phyloP scores from a whole-genome alignment of 257 asterid species.

The Solanum microdontum region DNA sequence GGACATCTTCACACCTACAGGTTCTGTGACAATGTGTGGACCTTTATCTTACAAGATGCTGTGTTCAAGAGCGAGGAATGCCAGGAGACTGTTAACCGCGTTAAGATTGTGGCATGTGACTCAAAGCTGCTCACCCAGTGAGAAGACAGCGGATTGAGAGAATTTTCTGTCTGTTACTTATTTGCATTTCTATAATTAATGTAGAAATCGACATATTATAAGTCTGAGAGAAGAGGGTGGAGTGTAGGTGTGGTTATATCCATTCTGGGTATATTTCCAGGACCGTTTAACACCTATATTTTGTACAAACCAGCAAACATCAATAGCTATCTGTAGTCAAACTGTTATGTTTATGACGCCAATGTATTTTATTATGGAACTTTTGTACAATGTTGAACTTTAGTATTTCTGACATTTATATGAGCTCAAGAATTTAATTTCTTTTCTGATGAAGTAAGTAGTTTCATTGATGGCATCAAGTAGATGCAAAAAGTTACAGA shows the following conservation, averaged over 20 bases:
- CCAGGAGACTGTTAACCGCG: conserved; percentile 53
- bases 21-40: conserved; percentile 94
- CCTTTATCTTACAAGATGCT: conserved; percentile 87
- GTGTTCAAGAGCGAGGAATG: conserved; percentile 63
- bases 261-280: conserved; percentile 8
- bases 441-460: neutral
- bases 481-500: neutral
- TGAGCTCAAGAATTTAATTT: neutral
- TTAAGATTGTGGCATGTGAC: conserved; percentile 89
- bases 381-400: neutral
- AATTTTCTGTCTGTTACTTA: neutral
- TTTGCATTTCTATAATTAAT: conserved; percentile 9
- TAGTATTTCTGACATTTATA: neutral
- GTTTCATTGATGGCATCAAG: neutral
- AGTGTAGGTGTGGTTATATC: conserved; percentile 1
- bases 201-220: neutral
- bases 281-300: neutral
- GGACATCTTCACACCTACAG: conserved; percentile 97
- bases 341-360: neutral
- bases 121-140: conserved; percentile 78
- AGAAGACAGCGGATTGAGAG: conserved; percentile 5
- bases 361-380: neutral
- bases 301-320: neutral
- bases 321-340: neutral
- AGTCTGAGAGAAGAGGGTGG: neutral